Evolutionary conservation across 1,284 basidiomycete genomes (phyloP).

Genomic region (Naganishia sp.): DNA sequence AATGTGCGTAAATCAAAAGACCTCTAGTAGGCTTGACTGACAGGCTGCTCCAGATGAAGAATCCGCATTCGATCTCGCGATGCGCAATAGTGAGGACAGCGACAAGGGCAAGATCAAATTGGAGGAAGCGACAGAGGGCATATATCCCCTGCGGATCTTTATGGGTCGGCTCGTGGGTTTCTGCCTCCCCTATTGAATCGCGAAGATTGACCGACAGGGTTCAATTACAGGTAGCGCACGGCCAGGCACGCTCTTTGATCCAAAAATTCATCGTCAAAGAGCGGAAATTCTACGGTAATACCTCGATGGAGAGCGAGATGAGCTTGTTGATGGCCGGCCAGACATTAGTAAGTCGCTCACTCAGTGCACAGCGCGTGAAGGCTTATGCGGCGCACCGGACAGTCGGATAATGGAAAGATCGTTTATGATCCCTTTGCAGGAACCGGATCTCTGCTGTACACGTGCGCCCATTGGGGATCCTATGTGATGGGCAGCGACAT

Average conservation of each 20-base stretch:
- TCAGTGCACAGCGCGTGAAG: background rate
- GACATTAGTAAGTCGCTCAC: slow-evolving; percentile 63
- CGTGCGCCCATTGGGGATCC: slow-evolving; percentile 81
- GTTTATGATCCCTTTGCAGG: slow-evolving; percentile 97
- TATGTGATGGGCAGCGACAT: slow-evolving; percentile 91
- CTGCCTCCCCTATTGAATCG: background rate
- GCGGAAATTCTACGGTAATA: slow-evolving; percentile 88
- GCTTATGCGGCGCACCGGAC: background rate
- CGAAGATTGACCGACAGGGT: background rate
- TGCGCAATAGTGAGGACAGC: background rate
- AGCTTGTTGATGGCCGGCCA: slow-evolving; percentile 95
- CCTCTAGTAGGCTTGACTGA: background rate
- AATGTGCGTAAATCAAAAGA: slow-evolving; percentile 64
- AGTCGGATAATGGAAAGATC: slow-evolving; percentile 84
- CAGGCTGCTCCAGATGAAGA: slow-evolving; percentile 57
- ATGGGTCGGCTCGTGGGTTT: slow-evolving; percentile 81
- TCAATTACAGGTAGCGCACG: slow-evolving; percentile 64
- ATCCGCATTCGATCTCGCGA: slow-evolving; percentile 34
- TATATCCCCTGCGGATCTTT: slow-evolving; percentile 68
- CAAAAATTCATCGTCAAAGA: slow-evolving; percentile 83
- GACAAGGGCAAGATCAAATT: slow-evolving; percentile 8
- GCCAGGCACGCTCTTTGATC: slow-evolving; percentile 69
- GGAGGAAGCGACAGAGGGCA: slow-evolving; percentile 58
- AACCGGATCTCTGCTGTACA: slow-evolving; percentile 92
- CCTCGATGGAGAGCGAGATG: slow-evolving; percentile 96